Evolutionary conservation across 305 asterid species (phyloP).

Genomic region (Fraxinus sp.): DNA sequence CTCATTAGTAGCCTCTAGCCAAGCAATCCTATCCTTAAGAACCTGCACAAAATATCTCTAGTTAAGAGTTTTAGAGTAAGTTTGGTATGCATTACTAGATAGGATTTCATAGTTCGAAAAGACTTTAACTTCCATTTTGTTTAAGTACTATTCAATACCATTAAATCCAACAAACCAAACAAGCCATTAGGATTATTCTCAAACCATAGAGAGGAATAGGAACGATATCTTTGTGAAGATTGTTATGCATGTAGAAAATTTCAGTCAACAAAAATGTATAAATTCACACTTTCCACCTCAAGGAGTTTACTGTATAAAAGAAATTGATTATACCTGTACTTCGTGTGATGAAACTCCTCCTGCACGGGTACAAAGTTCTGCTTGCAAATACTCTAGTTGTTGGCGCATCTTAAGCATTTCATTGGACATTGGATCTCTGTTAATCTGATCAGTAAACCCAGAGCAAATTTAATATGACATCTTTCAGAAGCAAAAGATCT

Average conservation of each 20-base stretch:
- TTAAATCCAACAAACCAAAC: not conserved
- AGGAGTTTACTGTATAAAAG: not conserved
- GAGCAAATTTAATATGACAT: conserved; percentile 21
- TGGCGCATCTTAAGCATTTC: conserved; percentile 99
- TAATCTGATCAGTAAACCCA: conserved; percentile 52
- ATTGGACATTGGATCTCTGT: conserved; percentile 88
- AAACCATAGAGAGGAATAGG: not conserved
- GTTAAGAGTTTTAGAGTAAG: conserved; percentile 20
- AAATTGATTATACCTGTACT: conserved; percentile 56
- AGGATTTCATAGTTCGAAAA: not conserved
- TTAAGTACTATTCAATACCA: not conserved
- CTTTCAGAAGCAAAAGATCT: conserved; percentile 17
- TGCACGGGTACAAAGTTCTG: conserved; percentile 95
- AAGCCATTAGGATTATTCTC: not conserved
- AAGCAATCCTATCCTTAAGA: conserved; percentile 77
- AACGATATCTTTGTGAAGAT: not conserved
- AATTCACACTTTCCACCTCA: not conserved
- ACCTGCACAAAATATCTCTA: conserved; percentile 48
- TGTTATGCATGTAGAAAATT: not conserved
- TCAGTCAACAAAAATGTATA: not conserved
- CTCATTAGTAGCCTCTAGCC: conserved; percentile 94
- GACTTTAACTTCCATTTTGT: not conserved
- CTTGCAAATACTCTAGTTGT: conserved; percentile 88
- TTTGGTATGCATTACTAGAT: not conserved
- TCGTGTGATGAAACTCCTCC: conserved; percentile 76